Conservation (phyloP, 345 rosid species). For the Aquilaria malaccensis region DNA sequence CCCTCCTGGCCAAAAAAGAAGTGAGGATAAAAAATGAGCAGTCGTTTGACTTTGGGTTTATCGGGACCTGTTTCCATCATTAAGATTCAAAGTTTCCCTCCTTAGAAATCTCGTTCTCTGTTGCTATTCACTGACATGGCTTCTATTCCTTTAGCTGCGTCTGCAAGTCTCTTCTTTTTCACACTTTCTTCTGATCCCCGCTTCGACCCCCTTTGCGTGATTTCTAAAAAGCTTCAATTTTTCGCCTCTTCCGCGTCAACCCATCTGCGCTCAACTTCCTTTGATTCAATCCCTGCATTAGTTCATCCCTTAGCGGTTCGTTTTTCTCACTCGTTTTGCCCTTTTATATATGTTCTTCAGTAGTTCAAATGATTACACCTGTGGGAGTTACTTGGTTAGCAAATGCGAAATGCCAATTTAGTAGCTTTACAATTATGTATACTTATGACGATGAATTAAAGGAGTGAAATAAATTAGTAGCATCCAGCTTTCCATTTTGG, state of each 20-base stretch:
- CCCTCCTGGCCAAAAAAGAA: too few species aligned
- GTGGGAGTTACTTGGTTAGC: neutral
- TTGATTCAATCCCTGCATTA: neutral
- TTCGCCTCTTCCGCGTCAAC: constrained; percentile 14
- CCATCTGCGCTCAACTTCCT: constrained; percentile 5
- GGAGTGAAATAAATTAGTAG: too few species aligned
- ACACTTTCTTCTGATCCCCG: constrained; percentile 11
- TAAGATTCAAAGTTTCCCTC: constrained; percentile 18
- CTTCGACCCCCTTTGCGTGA: constrained; percentile 48
- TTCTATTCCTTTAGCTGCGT: neutral
- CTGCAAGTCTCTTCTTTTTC: neutral
- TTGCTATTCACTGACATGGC: neutral
- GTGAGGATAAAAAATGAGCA: too few species aligned
- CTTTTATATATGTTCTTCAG: neutral
- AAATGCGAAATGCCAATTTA: neutral
- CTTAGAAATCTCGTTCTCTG: constrained; percentile 19
- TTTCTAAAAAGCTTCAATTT: constrained; percentile 22
- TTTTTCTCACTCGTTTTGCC: neutral
- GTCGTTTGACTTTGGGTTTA: constrained; percentile 27
- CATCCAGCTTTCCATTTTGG: neutral
- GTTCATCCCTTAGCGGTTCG: neutral
- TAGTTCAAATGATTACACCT: neutral
- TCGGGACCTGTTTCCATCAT: constrained; percentile 19
- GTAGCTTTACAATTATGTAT: neutral
- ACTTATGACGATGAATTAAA: too few species aligned